Base-by-base conservation (phyloP, 257 asterid species). In the Scutellaria minor region DNA sequence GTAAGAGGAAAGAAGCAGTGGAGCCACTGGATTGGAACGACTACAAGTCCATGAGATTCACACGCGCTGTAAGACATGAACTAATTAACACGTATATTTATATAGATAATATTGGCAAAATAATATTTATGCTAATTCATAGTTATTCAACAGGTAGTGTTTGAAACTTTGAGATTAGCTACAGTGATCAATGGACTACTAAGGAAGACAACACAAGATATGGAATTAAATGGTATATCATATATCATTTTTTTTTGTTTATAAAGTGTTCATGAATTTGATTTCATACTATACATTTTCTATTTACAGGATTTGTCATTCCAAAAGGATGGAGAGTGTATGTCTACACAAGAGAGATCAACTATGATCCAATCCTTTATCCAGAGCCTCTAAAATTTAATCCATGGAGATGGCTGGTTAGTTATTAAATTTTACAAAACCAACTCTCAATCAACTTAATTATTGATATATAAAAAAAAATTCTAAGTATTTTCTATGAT, bases 321-420 rank as follows among this genome's bases (percentile, higher is more conserved):
- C 98, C 97, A 11, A 71, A 83, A 82, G 97, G 93, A 74, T 93
- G 98, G 98, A 86, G 75, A 83, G 81, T 93, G 31, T 90, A 90
- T 51, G 96, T 81, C 18, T 88, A 81, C 74, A 83, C 87, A 15
- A 87, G 96, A 80, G 98, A 92, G 85, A 83, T 88, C 64, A 93
- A 93, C 80, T 88, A 88, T 46, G 97, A 93, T 66, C 86, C 91
- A 7, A 9, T 54, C 3, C 78, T 88, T 8, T 89, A 90, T 68
- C 86, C 89, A 1, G 95, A 90, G 6, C 92, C 98, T 35, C 75
- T 73, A 0, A 75, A 70, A 67, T 93, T 93, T n/a, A 85, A 89
- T 75, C 98, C 98, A 10, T 84, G 93, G 95, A 90, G 97, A 87
- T 93, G 98, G 98, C 70, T 75, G 79, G 79, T 79, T 50, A 77